These are phyloP conservation scores for Dactylellina haptotyla DNA, from an alignment of 2,329 filamentous ascomycete species.

Conservation along the genomic window DNA sequence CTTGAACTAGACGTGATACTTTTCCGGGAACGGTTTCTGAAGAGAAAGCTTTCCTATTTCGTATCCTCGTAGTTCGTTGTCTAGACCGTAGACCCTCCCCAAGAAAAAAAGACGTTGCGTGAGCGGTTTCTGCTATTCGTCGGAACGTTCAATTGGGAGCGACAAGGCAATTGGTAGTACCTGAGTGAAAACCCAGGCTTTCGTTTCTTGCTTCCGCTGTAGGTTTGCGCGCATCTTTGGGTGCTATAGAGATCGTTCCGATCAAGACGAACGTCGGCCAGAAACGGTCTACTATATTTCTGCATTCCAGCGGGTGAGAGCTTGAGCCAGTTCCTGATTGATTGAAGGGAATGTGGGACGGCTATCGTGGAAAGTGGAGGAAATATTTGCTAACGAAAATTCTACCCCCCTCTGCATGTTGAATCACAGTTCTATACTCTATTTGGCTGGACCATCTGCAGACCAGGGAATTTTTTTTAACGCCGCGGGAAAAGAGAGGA, in stretches of 20 bases:
- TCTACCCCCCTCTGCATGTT: slow-evolving; percentile 40
- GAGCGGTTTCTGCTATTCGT: slow-evolving; percentile 54
- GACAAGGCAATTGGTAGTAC: slow-evolving; percentile 10
- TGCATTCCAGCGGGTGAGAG: slow-evolving; percentile 25
- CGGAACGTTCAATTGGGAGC: neutral
- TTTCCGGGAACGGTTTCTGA: slow-evolving; percentile 50
- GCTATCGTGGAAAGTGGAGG: slow-evolving; percentile 33
- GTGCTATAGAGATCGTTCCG: slow-evolving; percentile 10
- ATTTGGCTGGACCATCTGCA: slow-evolving; percentile 52
- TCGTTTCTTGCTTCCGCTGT: neutral
- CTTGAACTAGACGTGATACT: slow-evolving; percentile 52
- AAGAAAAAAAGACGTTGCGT: slow-evolving; percentile 24
- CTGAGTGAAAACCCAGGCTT: slow-evolving; percentile 41
- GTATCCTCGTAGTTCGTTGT: slow-evolving; percentile 53
- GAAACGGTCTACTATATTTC: slow-evolving; percentile 24
- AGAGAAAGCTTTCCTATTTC: slow-evolving; percentile 52
- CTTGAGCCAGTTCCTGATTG: slow-evolving; percentile 35
- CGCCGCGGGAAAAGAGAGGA: slow-evolving; percentile 13
- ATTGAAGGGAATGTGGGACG: slow-evolving; percentile 32
- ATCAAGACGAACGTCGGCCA: slow-evolving; percentile 33
- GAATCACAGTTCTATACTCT: slow-evolving; percentile 49
- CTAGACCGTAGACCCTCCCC: slow-evolving; percentile 34
- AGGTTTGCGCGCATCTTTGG: slow-evolving; percentile 23
- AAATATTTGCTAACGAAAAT: slow-evolving; percentile 22
- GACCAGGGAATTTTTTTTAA: slow-evolving; percentile 23